Evolutionary conservation across 2,329 filamentous ascomycete species (phyloP).

Genomic region (Colletotrichum sp.): DNA sequence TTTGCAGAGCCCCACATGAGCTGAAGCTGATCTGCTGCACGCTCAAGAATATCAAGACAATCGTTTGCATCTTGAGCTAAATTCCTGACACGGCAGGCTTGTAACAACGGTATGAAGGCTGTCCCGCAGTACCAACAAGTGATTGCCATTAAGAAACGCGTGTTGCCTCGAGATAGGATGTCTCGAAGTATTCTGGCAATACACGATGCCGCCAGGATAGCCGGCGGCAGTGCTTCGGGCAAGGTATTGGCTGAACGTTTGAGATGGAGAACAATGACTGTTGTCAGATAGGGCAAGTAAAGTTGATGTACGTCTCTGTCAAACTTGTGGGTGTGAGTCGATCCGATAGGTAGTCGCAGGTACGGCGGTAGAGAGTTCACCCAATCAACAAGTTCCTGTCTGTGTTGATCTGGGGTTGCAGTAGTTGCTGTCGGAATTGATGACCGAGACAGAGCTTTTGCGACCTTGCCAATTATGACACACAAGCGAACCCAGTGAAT

Average conservation of each 20-base stretch:
- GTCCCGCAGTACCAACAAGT: constrained; percentile 48
- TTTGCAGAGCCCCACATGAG: constrained; percentile 41
- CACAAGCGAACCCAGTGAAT: constrained; percentile 47
- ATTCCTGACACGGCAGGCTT: constrained; percentile 37
- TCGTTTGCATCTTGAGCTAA: constrained; percentile 35
- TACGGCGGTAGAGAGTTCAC: constrained; percentile 35
- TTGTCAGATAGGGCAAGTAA: constrained; percentile 45
- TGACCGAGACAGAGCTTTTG: constrained; percentile 38
- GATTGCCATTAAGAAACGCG: constrained; percentile 46
- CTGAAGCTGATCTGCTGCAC: constrained; percentile 35
- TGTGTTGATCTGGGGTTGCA: constrained; percentile 28
- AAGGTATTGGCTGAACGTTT: constrained; percentile 38
- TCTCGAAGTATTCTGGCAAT: constrained; percentile 42
- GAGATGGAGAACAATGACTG: constrained; percentile 44
- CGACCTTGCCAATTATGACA: constrained; percentile 42
- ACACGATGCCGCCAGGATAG: constrained; percentile 42
- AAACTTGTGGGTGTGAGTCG: constrained; percentile 33
- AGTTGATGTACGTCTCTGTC: constrained; percentile 46
- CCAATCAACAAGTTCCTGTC: constrained; percentile 39
- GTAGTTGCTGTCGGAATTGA: constrained; percentile 13
- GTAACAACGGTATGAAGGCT: constrained; percentile 44
- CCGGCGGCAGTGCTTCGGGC: constrained; percentile 39
- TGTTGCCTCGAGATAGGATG: constrained; percentile 40
- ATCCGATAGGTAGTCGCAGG: constrained; percentile 35
- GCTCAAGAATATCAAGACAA: constrained; percentile 34